Evolutionary conservation across 179 eudicot species (phyloP).

Genomic region (Camellia oleifera): DNA sequence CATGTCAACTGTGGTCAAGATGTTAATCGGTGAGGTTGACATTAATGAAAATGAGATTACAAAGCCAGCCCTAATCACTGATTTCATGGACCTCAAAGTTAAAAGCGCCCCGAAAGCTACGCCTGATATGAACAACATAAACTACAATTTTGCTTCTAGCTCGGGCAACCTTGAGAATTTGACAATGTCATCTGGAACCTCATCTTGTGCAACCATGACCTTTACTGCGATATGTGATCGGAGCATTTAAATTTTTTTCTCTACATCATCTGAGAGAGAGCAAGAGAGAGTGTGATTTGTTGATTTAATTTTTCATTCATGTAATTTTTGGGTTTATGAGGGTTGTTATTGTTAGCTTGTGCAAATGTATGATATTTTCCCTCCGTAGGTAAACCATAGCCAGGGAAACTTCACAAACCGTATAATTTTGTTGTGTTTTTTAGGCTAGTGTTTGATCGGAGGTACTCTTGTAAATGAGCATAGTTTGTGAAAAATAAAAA

Average conservation of each 20-base stretch:
- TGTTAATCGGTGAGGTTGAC: conserved; percentile 46
- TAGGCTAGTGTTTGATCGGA: not conserved
- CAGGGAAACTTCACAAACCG: not conserved
- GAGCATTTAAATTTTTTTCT: not conserved
- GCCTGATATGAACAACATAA: not conserved
- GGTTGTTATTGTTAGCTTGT: not conserved
- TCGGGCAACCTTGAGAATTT: conserved; percentile 14
- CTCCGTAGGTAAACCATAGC: not conserved
- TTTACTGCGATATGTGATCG: conserved; percentile 23
- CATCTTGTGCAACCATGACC: conserved; percentile 20
- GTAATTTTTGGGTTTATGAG: not conserved
- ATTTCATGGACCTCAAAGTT: conserved; percentile 30
- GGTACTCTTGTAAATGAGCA: not conserved
- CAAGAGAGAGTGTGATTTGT: not conserved
- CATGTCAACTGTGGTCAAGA: conserved; percentile 55
- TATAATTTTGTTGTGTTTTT: not conserved
- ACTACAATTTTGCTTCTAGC: not conserved
- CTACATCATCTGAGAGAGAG: not conserved
- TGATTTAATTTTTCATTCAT: not conserved
- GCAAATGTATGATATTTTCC: not conserved
- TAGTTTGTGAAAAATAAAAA: not conserved
- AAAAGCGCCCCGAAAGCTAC: not conserved
- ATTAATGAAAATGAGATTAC: conserved; percentile 28
- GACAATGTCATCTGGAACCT: conserved; percentile 10
- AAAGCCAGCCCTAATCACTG: conserved; percentile 46